A percentile compares a stretch with the other conserved stretches of the same genome.
phyloP scores from a whole-genome alignment of 2,329 filamentous ascomycete genomes.

The Didymosphaeria variabile region DNA sequence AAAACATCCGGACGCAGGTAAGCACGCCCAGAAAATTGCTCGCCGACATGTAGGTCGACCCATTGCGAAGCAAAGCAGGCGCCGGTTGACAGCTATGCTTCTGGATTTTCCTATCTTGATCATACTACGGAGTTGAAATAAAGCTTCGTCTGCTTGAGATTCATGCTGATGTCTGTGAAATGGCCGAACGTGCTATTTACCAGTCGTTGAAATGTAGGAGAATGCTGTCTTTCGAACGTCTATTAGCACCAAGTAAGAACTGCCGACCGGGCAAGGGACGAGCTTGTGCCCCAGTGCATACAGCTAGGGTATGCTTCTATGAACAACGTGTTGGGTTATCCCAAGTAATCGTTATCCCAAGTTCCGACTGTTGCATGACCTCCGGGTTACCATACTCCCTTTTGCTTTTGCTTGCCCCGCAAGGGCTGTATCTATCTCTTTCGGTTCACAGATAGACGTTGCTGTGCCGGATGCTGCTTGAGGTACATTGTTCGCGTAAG shows the following conservation, averaged over 20 bases:
- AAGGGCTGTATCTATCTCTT: background rate
- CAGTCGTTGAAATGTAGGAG: background rate
- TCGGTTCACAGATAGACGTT: background rate
- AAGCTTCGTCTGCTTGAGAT: too few relatives aligned
- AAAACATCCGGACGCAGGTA: slow-evolving; percentile 11
- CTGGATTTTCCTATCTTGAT: background rate
- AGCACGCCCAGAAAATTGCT: slow-evolving; percentile 14
- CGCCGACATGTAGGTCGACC: background rate
- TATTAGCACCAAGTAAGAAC: background rate
- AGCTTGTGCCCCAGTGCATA: background rate
- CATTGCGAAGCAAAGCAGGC: background rate
- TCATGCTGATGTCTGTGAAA: background rate
- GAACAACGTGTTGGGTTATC: background rate
- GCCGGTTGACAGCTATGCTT: background rate
- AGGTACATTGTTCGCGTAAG: slow-evolving; percentile 12
- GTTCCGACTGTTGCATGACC: background rate
- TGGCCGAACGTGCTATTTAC: background rate
- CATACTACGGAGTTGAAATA: background rate
- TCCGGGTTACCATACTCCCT: background rate
- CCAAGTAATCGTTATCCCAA: background rate
- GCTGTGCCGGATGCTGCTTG: background rate
- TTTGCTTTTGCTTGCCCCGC: background rate
- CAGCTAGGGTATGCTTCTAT: background rate
- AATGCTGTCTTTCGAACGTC: background rate
- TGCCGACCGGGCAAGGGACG: background rate